Base-by-base conservation (phyloP, 2,329 filamentous ascomycete species). In the Cadophora malorum region DNA sequence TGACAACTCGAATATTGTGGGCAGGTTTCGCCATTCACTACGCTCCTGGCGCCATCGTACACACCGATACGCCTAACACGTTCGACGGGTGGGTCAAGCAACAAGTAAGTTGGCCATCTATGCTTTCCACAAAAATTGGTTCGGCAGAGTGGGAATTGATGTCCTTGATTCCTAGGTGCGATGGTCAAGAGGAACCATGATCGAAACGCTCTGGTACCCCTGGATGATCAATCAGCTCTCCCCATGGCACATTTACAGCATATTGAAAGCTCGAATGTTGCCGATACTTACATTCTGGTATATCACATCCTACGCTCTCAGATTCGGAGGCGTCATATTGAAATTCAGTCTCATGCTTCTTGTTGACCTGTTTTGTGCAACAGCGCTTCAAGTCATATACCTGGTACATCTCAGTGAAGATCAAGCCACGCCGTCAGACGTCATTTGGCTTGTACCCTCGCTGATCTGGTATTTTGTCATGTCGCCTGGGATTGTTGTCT, bases 51-150 rank as follows among this genome's bases (percentile, higher is more conserved):
- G 58, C 58, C 25, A 31, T 61, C 14, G 58, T 61, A 19, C 45
- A 61, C 19, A 61, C 58, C 9, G 58, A 61, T 45, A 45, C 58
- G 19, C 58, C 58, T n/a, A 45, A 49, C 14, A 61, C 58, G 4
- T 61, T 61, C n/a, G 14, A 47, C 4, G 41, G n/a, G n/a, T 61
- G 58, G 58, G 38, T 61, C n/a, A 61, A 47, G 58, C 58, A 61
- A 28, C 58, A 61, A 16, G 58, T 61, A n/a, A 21, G 58, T 60
- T 12, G 21, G 1, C 12, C 41, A 45, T 6, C 41, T 45, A 1
- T 45, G 14, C 19, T 45, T 19, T 45, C 16, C 12, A 1, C 41
- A 19, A 14, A 2, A 16, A 1, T 38, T 38, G 4, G 1, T 45
- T 19, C 41, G 14, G 10, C 14, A 41, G 14, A 19, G 41, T 45